Evolutionary conservation across 1,139 yeast genomes (phyloP).

Genomic region (Spencermartinsiella ligniputridi): DNA sequence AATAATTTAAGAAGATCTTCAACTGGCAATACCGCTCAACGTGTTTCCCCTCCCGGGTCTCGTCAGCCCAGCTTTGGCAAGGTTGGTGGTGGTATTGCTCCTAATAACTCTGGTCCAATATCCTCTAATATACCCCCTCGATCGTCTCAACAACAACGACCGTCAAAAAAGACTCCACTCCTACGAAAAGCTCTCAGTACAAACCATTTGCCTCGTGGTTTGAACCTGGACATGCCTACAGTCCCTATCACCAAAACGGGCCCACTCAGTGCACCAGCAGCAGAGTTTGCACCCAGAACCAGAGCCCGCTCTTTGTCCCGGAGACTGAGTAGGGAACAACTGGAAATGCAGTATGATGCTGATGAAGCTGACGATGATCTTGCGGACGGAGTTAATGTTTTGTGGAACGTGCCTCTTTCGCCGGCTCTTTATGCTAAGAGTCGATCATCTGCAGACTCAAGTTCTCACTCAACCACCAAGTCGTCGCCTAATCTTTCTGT

Average conservation of each 20-base stretch:
- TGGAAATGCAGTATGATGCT: slow-evolving; percentile 32
- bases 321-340: slow-evolving; percentile 28
- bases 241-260: neutral
- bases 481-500: no score
- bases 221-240: slow-evolving; percentile 7
- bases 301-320: slow-evolving; percentile 1
- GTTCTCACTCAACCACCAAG: slow-evolving; percentile 5
- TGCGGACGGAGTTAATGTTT: slow-evolving; percentile 45
- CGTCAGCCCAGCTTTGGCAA: no score
- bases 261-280: neutral
- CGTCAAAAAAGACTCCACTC: slow-evolving; percentile 12
- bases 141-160: neutral
- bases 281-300: neutral
- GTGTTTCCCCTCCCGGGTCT: no score
- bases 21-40: slow-evolving; percentile 3
- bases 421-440: slow-evolving; percentile 42
- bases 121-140: no score
- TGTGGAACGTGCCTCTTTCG: slow-evolving; percentile 62
- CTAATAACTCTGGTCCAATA: no score
- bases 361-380: slow-evolving; percentile 48
- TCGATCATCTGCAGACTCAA: slow-evolving; percentile 16
- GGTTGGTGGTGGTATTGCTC: no score
- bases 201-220: slow-evolving; percentile 15
- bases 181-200: slow-evolving; percentile 19
- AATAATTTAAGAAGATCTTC: slow-evolving; percentile 7